A percentile compares a stretch with the other conserved stretches of the same genome.
Evolutionary conservation across 2,329 filamentous ascomycete genomes (phyloP).

Genomic region (Berkeleyomyces basicola): DNA sequence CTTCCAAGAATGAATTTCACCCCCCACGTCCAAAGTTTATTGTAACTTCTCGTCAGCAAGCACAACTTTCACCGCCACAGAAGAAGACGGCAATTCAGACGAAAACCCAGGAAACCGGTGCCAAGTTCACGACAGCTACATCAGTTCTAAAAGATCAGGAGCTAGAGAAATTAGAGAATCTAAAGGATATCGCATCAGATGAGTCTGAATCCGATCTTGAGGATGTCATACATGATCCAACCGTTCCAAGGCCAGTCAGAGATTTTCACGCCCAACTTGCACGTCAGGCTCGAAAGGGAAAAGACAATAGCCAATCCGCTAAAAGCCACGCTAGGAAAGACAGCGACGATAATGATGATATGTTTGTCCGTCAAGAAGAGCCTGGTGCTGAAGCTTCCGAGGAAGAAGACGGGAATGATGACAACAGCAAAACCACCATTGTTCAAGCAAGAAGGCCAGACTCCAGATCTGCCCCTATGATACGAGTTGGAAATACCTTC

Average conservation of each 20-base stretch:
- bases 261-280: conserved; percentile 24
- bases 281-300: not conserved
- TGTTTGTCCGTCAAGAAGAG: conserved; percentile 6
- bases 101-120: not conserved
- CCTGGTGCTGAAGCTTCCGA: conserved; percentile 20
- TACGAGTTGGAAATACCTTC: not conserved
- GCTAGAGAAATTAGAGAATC: not conserved
- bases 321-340: conserved; percentile 9
- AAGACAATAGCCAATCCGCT: conserved; percentile 15
- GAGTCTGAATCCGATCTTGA: conserved; percentile 7
- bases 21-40: not conserved
- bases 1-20: not conserved
- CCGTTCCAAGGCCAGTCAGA: conserved; percentile 17
- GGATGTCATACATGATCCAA: conserved; percentile 3
- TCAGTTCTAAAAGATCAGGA: conserved; percentile 4
- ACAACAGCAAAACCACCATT: conserved; percentile 2
- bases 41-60: not conserved
- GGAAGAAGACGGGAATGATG: not conserved
- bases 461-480: not conserved
- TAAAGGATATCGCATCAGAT: not conserved
- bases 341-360: conserved; percentile 15
- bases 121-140: conserved; percentile 1
- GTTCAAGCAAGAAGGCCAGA: not conserved
- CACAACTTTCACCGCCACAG: not conserved
- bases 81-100: not conserved